Conservation (phyloP, 345 rosid genomes). For the Eutrema heterophyllum region DNA sequence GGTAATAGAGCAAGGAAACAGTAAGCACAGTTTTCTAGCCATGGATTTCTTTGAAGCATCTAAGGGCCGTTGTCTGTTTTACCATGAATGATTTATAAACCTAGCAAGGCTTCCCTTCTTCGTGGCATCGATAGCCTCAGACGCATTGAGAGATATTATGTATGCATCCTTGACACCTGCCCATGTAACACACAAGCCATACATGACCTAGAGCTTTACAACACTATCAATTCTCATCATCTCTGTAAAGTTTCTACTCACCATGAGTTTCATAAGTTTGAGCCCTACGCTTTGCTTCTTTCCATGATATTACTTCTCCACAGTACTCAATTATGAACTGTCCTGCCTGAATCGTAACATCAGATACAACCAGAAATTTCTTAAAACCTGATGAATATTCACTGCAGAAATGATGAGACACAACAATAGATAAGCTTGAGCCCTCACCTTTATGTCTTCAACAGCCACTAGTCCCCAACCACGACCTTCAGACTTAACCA, state of each 20-base stretch:
- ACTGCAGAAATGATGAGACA: not conserved
- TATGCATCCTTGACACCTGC: conserved; percentile 90
- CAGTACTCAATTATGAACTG: conserved; percentile 90
- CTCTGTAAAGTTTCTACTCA: conserved; percentile 19
- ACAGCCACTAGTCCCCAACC: conserved; percentile 91
- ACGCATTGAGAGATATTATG: conserved; percentile 79
- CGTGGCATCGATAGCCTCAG: conserved; percentile 89
- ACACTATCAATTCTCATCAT: not conserved
- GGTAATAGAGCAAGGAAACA: conserved; percentile 15
- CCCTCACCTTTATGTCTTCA: conserved; percentile 70
- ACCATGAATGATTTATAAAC: conserved; percentile 99
- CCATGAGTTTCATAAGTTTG: conserved; percentile 75
- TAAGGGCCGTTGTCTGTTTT: conserved; percentile 8
- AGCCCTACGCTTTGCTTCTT: conserved; percentile 85
- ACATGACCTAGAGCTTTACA: not conserved
- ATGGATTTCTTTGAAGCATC: not conserved
- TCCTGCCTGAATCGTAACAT: conserved; percentile 53
- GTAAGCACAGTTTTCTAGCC: not conserved
- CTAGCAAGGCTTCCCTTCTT: conserved; percentile 89
- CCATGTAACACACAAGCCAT: conserved; percentile 17
- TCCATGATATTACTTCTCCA: conserved; percentile 98
- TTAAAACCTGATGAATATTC: not conserved
- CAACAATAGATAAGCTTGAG: not conserved
- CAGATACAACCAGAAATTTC: not conserved
- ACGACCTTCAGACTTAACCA: conserved; percentile 72